phyloP scores from a whole-genome alignment of 352 stramenopile genomes.

The Pythium phragmiticola region DNA sequence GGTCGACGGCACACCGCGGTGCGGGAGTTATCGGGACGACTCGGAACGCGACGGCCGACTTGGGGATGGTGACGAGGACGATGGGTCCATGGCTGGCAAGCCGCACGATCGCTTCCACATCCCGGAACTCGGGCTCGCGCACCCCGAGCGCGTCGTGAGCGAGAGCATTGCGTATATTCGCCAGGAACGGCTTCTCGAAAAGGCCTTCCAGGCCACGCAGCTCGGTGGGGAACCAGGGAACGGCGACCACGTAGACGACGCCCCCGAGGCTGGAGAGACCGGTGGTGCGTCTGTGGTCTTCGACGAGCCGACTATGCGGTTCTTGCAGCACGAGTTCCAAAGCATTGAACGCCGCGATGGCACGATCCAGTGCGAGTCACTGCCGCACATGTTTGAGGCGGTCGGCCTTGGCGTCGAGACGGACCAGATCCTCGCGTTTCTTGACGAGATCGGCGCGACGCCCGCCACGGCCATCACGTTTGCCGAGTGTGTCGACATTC shows the following conservation, averaged over 20 bases:
- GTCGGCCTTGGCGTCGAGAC: constrained; percentile 45
- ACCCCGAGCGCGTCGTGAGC: constrained; percentile 71
- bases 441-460: constrained; percentile 73
- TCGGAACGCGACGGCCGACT: constrained; percentile 1
- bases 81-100: constrained; percentile 7
- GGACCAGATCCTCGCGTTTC: constrained; percentile 45
- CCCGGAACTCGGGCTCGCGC: constrained; percentile 71
- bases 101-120: constrained; percentile 56
- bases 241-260: constrained; percentile 1
- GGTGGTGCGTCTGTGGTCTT: constrained; percentile 43
- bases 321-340: constrained; percentile 58
- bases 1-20: constrained; percentile 73
- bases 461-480: constrained; percentile 73
- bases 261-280: constrained; percentile 8
- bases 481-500: constrained; percentile 84
- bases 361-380: constrained; percentile 50
- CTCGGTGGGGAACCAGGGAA: constrained; percentile 11
- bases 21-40: constrained; percentile 64
- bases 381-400: constrained; percentile 42
- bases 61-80: constrained; percentile 27
- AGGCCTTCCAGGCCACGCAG: constrained; percentile 35
- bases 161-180: constrained; percentile 70
- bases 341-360: constrained; percentile 39
- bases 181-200: constrained; percentile 56
- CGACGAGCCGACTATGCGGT: constrained; percentile 51